Evolutionary conservation across 148 eudicot species (phyloP).

Genomic region (Cornus florida): DNA sequence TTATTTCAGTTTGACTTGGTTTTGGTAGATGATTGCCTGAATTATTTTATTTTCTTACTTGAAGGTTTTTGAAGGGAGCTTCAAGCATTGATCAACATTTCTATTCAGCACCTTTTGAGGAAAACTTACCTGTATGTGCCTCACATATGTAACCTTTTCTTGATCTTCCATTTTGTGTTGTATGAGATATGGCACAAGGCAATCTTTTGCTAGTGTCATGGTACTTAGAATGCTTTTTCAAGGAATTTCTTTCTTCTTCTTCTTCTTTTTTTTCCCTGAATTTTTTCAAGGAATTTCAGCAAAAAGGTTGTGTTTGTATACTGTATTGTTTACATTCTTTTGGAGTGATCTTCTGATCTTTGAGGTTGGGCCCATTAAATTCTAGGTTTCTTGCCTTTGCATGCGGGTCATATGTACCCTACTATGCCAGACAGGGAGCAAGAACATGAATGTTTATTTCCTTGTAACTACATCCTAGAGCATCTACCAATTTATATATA

Average conservation of each 20-base stretch:
- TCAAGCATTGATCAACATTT: slow-evolving; percentile 93
- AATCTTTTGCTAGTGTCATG: neutral
- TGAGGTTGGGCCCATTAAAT: neutral
- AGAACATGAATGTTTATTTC: neutral
- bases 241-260: too few species aligned
- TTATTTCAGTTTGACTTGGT: slow-evolving; percentile 2
- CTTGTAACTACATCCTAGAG: neutral
- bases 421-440: neutral
- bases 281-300: neutral
- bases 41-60: neutral
- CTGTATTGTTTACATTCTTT: neutral
- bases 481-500: too few species aligned
- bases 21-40: slow-evolving; percentile 4
- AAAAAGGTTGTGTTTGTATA: neutral
- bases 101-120: slow-evolving; percentile 67
- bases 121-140: slow-evolving; percentile 76
- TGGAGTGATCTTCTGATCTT: neutral
- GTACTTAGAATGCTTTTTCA: neutral
- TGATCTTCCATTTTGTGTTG: slow-evolving; percentile 4
- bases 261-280: too few species aligned
- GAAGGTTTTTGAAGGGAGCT: slow-evolving; percentile 91
- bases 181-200: neutral
- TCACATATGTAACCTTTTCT: neutral
- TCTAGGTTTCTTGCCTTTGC: neutral
- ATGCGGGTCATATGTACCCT: neutral